phyloP scores from a whole-genome alignment of 2,329 filamentous ascomycete species.

The Fonsecaea monophora region DNA sequence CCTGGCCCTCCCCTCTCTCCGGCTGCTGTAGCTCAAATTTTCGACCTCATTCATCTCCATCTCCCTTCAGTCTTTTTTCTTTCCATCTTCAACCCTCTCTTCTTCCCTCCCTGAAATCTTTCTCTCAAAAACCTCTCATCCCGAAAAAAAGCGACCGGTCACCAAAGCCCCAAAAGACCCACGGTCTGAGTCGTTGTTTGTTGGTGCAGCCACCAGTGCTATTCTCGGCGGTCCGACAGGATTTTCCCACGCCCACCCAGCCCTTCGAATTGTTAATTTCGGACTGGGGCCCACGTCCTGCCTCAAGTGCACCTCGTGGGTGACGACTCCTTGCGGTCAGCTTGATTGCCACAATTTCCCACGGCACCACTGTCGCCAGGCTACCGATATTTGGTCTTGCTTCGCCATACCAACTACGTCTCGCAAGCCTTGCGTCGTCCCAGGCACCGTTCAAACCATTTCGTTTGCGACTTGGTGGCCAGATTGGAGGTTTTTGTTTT shows the following conservation, averaged over 20 bases:
- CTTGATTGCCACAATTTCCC: conserved; percentile 42
- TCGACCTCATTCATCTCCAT: conserved; percentile 15
- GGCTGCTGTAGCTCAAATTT: conserved; percentile 15
- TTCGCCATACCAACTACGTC: conserved; percentile 33
- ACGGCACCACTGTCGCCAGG: conserved; percentile 37
- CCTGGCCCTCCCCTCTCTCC: neutral
- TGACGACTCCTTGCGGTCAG: conserved; percentile 39
- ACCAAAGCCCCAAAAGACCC: conserved; percentile 14
- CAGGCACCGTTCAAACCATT: conserved; percentile 26
- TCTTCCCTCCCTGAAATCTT: conserved; percentile 11
- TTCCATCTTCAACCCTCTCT: conserved; percentile 11
- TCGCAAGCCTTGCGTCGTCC: conserved; percentile 28
- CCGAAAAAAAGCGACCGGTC: conserved; percentile 10
- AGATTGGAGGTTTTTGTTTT: conserved; percentile 27
- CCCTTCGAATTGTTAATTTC: conserved; percentile 38
- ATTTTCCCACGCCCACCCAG: conserved; percentile 25
- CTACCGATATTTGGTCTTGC: conserved; percentile 35
- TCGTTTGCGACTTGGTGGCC: conserved; percentile 30
- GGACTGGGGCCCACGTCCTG: conserved; percentile 36
- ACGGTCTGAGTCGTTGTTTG: conserved; percentile 20
- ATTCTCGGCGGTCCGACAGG: conserved; percentile 35
- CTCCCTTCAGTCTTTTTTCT: conserved; percentile 9
- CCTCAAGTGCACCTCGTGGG: conserved; percentile 25
- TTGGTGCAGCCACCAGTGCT: conserved; percentile 36
- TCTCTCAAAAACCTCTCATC: conserved; percentile 17